Base-by-base conservation (phyloP, 2,329 filamentous ascomycete genomes). In the Fusarium verrucosum region DNA sequence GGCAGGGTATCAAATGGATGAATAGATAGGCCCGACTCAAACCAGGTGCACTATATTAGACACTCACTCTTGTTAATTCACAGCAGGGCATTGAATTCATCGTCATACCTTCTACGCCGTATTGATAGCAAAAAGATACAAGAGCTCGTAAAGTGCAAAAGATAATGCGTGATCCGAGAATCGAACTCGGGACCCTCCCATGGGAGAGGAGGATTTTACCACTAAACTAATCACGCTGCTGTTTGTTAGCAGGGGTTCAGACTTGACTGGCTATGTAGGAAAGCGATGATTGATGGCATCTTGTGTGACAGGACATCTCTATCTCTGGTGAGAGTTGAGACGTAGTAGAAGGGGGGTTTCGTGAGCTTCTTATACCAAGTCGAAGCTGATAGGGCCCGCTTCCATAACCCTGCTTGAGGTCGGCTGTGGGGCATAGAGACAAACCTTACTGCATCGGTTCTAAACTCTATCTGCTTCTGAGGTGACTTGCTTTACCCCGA, bases 181-280 rank as follows among this genome's bases (percentile, higher is more conserved):
- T 77, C 75, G 75, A 77, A 77, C 75, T 70, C 75, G 66, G 67
- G 65, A 72, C 74, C 60, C 73, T 69, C 70, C 73, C 74, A 72
- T 77, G 75, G 75, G 75, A 77, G 76, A 75, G 75, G 73, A 66
- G 73, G 58, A 77, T 77, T 74, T 75, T 77, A 77, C 75, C 75
- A 56, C 65, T 77, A 76, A 74, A 77, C 75, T 73, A 77, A 65
- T 65, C 59, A 64, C 70, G 75, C 71, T 43, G 60, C 54, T 70
- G 50, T 49, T 60, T 58, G 23, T 62, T 56, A 30, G 20, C 16
- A 17, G 3, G 20, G 10, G 5, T 2, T 10, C n/a, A 16, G 49
- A 13, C 10, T 35, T 36, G 32, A 20, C 30, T 43, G 19, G n/a
- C 11, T 45, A 50, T 56, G 37, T 42, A 56, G 23, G 37, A 22